A percentile compares a stretch with the other conserved stretches of the same genome.
These are phyloP conservation scores for Flaveria sonorensis DNA, from an alignment of 129 eudicot genomes.

Conservation along the genomic window DNA sequence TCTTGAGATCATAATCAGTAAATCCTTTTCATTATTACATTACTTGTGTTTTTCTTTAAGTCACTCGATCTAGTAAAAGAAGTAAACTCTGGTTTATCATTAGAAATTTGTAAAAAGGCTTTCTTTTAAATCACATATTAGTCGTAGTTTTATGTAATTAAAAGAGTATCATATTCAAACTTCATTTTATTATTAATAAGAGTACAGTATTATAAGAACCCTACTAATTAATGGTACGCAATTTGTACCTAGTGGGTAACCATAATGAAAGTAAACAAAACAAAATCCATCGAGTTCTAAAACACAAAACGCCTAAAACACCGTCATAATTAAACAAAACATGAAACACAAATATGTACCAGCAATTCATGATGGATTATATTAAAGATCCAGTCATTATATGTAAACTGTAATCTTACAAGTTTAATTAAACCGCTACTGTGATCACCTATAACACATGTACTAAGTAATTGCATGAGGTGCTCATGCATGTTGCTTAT, in stretches of 20 bases:
- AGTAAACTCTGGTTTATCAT: too few relatives aligned
- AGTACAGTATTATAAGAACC: background rate
- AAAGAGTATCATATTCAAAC: too few relatives aligned
- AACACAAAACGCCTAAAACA: background rate
- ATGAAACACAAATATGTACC: background rate
- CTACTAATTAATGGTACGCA: too few relatives aligned
- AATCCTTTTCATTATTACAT: too few relatives aligned
- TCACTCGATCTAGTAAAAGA: too few relatives aligned
- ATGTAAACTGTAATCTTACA: slow-evolving; percentile 27
- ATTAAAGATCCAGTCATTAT: slow-evolving; percentile 16
- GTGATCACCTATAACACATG: slow-evolving; percentile 32
- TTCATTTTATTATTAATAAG: too few relatives aligned
- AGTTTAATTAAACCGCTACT: slow-evolving; percentile 29
- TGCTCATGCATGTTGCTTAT: slow-evolving; percentile 36
- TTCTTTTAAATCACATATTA: background rate
- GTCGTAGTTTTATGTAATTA: too few relatives aligned
- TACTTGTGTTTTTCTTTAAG: too few relatives aligned
- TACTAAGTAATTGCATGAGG: slow-evolving; percentile 34
- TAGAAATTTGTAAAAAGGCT: too few relatives aligned
- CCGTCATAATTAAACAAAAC: background rate
- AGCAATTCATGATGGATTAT: background rate
- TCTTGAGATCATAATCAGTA: too few relatives aligned
- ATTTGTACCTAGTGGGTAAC: too few relatives aligned
- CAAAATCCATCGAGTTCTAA: background rate
- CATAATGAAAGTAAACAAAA: background rate